A percentile compares a stretch with the other conserved stretches of the same genome.
These are phyloP conservation scores for Pseudogymnoascus sp. DNA, from an alignment of 2,329 filamentous ascomycete species.

Conservation along the genomic window DNA sequence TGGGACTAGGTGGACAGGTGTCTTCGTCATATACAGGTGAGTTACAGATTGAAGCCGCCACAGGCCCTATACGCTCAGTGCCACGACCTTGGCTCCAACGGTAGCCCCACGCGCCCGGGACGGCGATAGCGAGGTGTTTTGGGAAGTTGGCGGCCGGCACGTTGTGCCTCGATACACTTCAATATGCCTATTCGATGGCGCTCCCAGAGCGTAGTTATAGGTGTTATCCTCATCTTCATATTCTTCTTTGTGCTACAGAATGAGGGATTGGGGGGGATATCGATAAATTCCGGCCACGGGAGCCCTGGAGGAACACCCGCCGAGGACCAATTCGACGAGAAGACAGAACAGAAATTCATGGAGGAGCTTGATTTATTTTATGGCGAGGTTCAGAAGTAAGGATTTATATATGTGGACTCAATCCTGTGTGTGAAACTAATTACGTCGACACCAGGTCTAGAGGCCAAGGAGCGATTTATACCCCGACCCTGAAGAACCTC, in stretches of 20 bases:
- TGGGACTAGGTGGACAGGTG: neutral
- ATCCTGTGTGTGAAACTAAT: slow-evolving; percentile 9
- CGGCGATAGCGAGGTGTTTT: neutral
- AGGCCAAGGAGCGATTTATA: slow-evolving; percentile 46
- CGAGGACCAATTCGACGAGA: neutral
- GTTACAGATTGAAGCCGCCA: neutral
- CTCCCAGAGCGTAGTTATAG: neutral
- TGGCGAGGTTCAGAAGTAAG: slow-evolving; percentile 28
- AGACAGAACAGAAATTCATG: slow-evolving; percentile 20
- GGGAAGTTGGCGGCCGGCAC: neutral
- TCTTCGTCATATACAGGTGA: neutral
- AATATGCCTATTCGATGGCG: slow-evolving; percentile 1
- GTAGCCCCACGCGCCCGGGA: neutral
- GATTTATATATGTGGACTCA: slow-evolving; percentile 16
- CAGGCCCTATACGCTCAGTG: neutral
- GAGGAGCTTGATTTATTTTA: slow-evolving; percentile 31
- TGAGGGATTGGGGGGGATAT: neutral
- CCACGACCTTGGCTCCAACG: neutral
- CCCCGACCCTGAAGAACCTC: slow-evolving; percentile 43
- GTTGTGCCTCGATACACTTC: neutral
- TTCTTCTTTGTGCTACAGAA: neutral
- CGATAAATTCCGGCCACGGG: neutral
- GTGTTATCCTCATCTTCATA: neutral
- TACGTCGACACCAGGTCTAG: slow-evolving; percentile 30
- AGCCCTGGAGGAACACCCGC: neutral